phyloP scores from a whole-genome alignment of 2,329 filamentous ascomycete species.

The Verruconis gallopava region DNA sequence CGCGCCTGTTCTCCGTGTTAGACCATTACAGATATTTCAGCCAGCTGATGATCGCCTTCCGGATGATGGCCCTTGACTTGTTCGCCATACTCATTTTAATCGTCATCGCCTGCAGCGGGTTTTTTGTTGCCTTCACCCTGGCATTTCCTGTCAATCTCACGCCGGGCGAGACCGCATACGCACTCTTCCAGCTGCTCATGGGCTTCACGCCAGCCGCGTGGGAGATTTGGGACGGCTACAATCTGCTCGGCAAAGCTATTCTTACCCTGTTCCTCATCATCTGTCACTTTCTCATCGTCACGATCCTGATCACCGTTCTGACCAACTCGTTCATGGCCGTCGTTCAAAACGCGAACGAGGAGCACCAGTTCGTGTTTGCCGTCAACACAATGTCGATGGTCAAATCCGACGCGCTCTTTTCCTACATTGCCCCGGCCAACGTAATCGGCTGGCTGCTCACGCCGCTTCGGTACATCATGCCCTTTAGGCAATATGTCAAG shows the following conservation, averaged over 20 bases:
- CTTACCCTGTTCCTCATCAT: constrained; percentile 80
- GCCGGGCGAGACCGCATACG: constrained; percentile 67
- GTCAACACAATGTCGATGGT: constrained; percentile 98
- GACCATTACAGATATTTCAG: constrained; percentile 96
- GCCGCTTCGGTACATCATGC: constrained; percentile 67
- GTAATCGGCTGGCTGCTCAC: constrained; percentile 83
- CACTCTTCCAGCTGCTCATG: constrained; percentile 88
- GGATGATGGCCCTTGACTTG: constrained; percentile 84
- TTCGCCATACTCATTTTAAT: constrained; percentile 75
- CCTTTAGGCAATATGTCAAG: constrained; percentile 68
- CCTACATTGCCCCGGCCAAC: constrained; percentile 83
- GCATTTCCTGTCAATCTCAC: constrained; percentile 60
- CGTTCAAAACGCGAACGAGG: constrained; percentile 83
- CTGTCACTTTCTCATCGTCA: constrained; percentile 88
- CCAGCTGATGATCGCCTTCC: constrained; percentile 83
- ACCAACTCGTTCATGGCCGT: constrained; percentile 95
- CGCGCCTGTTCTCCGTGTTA: constrained; percentile 80
- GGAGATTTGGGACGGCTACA: constrained; percentile 77
- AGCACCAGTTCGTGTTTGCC: constrained; percentile 84
- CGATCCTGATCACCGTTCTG: constrained; percentile 87
- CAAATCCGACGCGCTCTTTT: constrained; percentile 93
- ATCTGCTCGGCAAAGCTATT: constrained; percentile 61
- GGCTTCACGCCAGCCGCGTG: constrained; percentile 91
- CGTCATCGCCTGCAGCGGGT: constrained; percentile 79
- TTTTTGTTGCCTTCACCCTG: constrained; percentile 87